phyloP scores from a whole-genome alignment of 78 protist genomes.

The Pelomyxa schiedti region DNA sequence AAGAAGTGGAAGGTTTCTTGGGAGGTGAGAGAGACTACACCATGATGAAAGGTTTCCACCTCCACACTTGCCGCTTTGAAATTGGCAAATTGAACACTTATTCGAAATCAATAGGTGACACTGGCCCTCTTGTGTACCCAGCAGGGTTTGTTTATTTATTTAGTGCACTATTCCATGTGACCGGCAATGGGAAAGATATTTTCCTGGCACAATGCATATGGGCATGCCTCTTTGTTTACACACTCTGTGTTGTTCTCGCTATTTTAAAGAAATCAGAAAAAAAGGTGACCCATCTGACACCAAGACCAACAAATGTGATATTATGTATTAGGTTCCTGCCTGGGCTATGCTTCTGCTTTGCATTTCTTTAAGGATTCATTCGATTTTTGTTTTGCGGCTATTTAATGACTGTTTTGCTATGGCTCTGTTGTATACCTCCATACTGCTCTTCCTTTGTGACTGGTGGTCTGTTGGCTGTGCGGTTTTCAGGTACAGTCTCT shows the following conservation, averaged over 20 bases:
- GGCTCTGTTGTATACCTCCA: constrained; percentile 42
- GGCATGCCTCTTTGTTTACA: constrained; percentile 10
- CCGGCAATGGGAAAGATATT: constrained; percentile 46
- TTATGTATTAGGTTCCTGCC: no score
- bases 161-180: constrained; percentile 13
- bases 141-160: constrained; percentile 56
- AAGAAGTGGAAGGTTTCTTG: constrained; percentile 55
- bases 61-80: no score
- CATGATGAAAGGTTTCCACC: no score
- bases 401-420: constrained; percentile 82
- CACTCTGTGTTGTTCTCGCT: constrained; percentile 10
- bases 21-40: constrained; percentile 54
- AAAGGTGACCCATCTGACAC: no score
- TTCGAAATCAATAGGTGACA: no score
- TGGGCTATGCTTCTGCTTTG: constrained; percentile 25
- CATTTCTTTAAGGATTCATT: constrained; percentile 67
- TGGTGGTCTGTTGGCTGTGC: constrained; percentile 55
- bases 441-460: constrained; percentile 6
- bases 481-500: constrained; percentile 22
- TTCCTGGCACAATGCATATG: constrained; percentile 45
- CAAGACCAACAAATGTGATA: no score
- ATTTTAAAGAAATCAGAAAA: not conserved
- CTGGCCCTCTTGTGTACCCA: constrained; percentile 84
- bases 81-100: no score
- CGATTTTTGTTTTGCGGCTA: constrained; percentile 75